Conservation (phyloP, 495 filamentous ascomycete genomes). For the Penicillium egyptiacum region DNA sequence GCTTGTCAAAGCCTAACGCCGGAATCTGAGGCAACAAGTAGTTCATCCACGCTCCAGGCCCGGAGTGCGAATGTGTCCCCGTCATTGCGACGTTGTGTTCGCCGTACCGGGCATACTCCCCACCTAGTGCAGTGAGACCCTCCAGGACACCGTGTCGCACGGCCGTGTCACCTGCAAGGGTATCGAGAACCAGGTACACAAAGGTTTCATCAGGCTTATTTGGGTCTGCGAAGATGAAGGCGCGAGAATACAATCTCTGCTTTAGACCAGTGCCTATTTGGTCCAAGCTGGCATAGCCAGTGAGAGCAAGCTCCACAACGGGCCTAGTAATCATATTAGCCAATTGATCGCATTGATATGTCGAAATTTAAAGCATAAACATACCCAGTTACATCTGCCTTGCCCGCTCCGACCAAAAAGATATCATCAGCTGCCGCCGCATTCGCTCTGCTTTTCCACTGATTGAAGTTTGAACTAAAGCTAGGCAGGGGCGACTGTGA, state of each 20-base stretch:
- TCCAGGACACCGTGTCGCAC: conserved; percentile 81
- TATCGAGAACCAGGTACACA: conserved; percentile 86
- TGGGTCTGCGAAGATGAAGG: conserved; percentile 81
- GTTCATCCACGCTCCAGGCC: conserved; percentile 92
- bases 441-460: conserved; percentile 27
- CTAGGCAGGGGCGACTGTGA: conserved; percentile 16
- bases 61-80: conserved; percentile 92
- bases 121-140: conserved; percentile 63
- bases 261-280: conserved; percentile 86
- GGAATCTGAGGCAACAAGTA: conserved; percentile 95
- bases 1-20: conserved; percentile 81
- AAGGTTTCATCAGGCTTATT: conserved; percentile 69
- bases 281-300: conserved; percentile 87
- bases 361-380: neutral
- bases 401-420: conserved; percentile 88
- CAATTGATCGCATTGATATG: neutral
- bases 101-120: conserved; percentile 70
- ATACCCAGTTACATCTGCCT: conserved; percentile 92
- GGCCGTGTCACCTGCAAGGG: conserved; percentile 87
- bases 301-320: conserved; percentile 87
- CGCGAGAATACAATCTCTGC: conserved; percentile 84
- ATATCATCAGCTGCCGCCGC: conserved; percentile 40
- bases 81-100: conserved; percentile 87
- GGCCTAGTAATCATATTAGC: conserved; percentile 45
- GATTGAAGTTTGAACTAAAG: conserved; percentile 23